Evolutionary conservation across 768 basidiomycete genomes (phyloP), one percentile per base, ranked within the genome.

Genomic region (Termitomyces titanicus): DNA sequence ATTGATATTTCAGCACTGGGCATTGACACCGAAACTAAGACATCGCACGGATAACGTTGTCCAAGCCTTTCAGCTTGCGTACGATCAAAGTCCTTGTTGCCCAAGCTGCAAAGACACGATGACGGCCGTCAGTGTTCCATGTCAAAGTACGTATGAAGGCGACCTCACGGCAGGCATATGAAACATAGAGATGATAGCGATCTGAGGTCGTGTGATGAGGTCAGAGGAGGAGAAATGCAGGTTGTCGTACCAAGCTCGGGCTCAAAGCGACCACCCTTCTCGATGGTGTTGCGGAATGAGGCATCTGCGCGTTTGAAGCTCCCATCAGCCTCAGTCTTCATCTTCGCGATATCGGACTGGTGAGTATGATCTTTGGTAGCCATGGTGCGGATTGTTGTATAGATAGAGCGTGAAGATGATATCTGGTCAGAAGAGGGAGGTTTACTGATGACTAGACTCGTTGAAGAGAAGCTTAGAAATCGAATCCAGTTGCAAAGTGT

Each of bases 101-200:
- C 96, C 95, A 98, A 9, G 96, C 89, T 91, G 44, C 15, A 53
- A 17, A 34, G 25, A 47, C n/a, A 25, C 52, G 24, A 58, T 61
- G 44, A 45, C 54, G 46, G 48, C 33, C 25, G 3, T 27, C 35
- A 49, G 25, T 43, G 25, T 55, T 33, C 34, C 38, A 60, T 33
- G 55, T 42, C 47, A 27, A 10, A 27, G 15, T 45, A 40, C 35
- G 22, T 42, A 40, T 40, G 62, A 38, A 15, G 5, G 13, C 24
- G 13, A 51, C 13, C 87, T 67, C 59, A 92, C 89, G 94, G 64
- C 94, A 98, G 2, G 88, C 84, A 59, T 85, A 84, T 4, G 89
- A 89, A 55, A 97, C 90, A 63, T 92, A 96, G 61, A 96, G 89
- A 62, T 91, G 90, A 68, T 98, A 98, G 43, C 95, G 86, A 57